Percentiles rank a stretch among this genome's conserved stretches.
phyloP scores from a whole-genome alignment of 176 grass and related monocot genomes.

The Oryza officinalis region DNA sequence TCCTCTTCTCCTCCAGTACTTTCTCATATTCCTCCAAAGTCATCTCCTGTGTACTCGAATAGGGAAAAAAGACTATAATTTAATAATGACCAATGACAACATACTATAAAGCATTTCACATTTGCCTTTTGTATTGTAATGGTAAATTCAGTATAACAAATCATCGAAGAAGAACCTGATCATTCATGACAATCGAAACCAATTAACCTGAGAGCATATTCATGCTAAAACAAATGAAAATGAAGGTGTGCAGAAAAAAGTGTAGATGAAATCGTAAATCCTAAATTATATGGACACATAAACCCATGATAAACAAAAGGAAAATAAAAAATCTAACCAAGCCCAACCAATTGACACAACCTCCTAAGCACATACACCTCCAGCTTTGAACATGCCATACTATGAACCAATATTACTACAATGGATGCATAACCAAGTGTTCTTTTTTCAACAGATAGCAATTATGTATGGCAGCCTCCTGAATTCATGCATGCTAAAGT shows the following conservation, averaged over 20 bases:
- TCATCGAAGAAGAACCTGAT: neutral
- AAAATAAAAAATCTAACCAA: neutral
- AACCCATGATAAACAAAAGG: neutral
- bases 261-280: neutral
- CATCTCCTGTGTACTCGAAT: conserved; percentile 59
- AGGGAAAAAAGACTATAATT: neutral
- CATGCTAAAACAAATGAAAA: neutral
- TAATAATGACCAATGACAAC: neutral
- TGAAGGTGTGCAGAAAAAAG: neutral
- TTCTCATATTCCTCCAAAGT: conserved; percentile 93
- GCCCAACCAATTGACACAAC: conserved; percentile 21
- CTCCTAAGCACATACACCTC: neutral
- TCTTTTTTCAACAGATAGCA: conserved; percentile 1
- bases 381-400: neutral
- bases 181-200: neutral
- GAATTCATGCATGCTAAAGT: conserved; percentile 52
- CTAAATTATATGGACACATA: neutral
- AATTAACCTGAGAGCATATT: neutral
- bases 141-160: neutral
- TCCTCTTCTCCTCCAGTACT: conserved; percentile 76
- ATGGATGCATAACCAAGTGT: neutral
- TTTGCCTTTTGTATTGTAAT: neutral
- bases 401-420: neutral
- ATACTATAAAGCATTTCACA: neutral
- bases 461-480: conserved; percentile 56